Base-by-base conservation (phyloP, 306 rosid species). In the Erythrophleum fordii region DNA sequence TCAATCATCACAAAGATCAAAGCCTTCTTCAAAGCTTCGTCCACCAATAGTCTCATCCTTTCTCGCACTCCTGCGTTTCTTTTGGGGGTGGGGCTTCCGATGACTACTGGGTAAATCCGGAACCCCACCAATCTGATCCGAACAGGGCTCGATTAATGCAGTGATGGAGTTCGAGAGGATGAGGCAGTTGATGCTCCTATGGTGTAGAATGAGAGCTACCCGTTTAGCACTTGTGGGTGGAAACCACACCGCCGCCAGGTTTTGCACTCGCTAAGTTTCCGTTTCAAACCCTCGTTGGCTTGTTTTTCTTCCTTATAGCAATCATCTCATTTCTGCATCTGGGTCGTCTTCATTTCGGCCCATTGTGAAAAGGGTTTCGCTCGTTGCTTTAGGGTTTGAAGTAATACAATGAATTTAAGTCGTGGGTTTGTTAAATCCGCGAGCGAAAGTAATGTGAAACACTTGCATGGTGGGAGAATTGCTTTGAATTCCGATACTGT, bases 191-290 rank as follows among this genome's bases (percentile, higher is more conserved):
- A n/a, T n/a, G n/a, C n/a, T n/a, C n/a, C 53, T 87, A 0, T 90
- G 90, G 82, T 84, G 86, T 51, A 84, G 83, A 85, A 82, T 72
- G 34, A 85, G 64, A 84, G 82, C 72, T 85, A 78, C 74, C 56
- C 88, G 92, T 75, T 80, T 84, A 0, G 84, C 93, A 69, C 91
- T 92, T 25, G 83, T 84, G 91, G 97, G 94, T 84, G 97, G 88
- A 48, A 92, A 92, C 70, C 97, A 92, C 86, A 90, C 94, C 55
- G 83, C 94, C 28, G 75, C 97, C 73, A 87, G 94, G 76, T 92
- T 90, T 65, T 90, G 91, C 86, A 69, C 84, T 39, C 93, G 94
- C 91, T 92, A 90, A 83, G 4, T 26, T 48, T 66, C 12, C 7
- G 17, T 77, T 22, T 52, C 59, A 13, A 17, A 9, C 55, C 20